Conservation (phyloP, 352 stramenopile genomes). For the Globisporangium canariense region DNA sequence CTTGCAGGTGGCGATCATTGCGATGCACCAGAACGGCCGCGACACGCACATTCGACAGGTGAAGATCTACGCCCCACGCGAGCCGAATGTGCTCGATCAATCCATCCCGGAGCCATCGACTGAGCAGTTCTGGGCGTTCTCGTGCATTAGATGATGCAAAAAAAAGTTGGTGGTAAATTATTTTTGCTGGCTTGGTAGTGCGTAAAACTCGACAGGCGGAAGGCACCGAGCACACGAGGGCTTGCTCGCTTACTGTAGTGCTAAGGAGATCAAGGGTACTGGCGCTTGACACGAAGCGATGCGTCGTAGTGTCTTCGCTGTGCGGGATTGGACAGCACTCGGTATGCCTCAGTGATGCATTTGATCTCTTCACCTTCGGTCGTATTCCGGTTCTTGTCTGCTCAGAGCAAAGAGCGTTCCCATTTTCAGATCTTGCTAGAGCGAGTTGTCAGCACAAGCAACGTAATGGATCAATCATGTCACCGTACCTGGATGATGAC, state of each 20-base stretch:
- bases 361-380: slow-evolving; percentile 2
- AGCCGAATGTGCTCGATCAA: slow-evolving; percentile 48
- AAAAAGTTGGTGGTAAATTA: neutral
- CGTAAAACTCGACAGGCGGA: neutral
- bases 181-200: neutral
- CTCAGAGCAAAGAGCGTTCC: neutral
- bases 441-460: neutral
- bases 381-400: slow-evolving; percentile 5
- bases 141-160: slow-evolving; percentile 42
- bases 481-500: slow-evolving; percentile 1
- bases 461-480: neutral
- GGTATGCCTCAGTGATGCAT: slow-evolving; percentile 9
- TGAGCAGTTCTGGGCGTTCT: slow-evolving; percentile 66
- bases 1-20: slow-evolving; percentile 94
- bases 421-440: no score
- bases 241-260: neutral
- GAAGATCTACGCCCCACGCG: slow-evolving; percentile 87
- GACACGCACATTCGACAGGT: slow-evolving; percentile 96
- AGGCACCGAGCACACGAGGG: no score
- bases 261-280: neutral
- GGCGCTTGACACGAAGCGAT: neutral
- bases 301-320: slow-evolving; percentile 2
- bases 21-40: slow-evolving; percentile 98
- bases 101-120: slow-evolving; percentile 53
- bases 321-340: neutral